phyloP scores from a whole-genome alignment of 257 asterid species.

The Ballota nigra region DNA sequence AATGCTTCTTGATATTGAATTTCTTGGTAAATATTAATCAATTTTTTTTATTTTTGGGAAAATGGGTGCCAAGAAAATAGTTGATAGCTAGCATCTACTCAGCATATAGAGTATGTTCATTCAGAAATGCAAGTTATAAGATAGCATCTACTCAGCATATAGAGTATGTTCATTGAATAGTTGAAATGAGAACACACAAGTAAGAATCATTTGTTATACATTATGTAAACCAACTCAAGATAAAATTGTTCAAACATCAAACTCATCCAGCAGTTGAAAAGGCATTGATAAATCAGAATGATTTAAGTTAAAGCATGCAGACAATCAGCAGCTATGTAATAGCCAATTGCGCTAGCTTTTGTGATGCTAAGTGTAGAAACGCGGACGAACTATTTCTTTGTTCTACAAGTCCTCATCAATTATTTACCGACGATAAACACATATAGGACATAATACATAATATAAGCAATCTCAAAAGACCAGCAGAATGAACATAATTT shows the following conservation, averaged over 20 bases:
- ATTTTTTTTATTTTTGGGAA: no score
- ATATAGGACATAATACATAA: not conserved
- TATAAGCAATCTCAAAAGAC: not conserved
- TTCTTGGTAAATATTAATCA: no score
- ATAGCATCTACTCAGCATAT: not conserved
- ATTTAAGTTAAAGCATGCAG: not conserved
- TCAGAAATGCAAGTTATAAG: not conserved
- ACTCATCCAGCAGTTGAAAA: constrained; percentile 9
- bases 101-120: no score
- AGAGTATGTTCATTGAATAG: not conserved
- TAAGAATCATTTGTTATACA: not conserved
- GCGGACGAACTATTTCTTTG: not conserved
- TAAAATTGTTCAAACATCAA: not conserved
- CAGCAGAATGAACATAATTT: no score
- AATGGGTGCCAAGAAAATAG: no score
- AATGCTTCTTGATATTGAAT: not conserved
- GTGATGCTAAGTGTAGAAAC: no score
- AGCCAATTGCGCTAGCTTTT: not conserved
- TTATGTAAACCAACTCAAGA: not conserved
- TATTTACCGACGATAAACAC: not conserved
- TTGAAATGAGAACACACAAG: no score
- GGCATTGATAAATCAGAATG: not conserved
- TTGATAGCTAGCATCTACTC: no score
- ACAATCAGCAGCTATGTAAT: not conserved
- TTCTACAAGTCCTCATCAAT: not conserved